Percentiles rank a stretch among this genome's conserved stretches.
phyloP scores from a whole-genome alignment of 106 monocot genomes.

The Allium sativum region DNA sequence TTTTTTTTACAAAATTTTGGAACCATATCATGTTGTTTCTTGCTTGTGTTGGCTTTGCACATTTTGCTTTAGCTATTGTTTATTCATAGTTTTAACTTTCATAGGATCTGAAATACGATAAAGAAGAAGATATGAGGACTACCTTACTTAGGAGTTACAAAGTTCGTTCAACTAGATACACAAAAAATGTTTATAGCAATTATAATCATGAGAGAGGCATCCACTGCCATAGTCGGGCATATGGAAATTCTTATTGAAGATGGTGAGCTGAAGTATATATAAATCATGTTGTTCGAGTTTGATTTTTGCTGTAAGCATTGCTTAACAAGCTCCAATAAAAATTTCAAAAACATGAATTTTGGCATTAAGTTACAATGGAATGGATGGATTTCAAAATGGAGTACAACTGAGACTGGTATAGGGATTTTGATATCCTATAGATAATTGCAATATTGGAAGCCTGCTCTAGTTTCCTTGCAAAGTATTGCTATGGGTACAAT shows the following conservation, averaged over 20 bases:
- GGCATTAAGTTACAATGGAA: too few relatives aligned
- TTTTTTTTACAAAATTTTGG: background rate
- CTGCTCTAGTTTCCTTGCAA: too few relatives aligned
- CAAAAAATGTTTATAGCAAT: slow-evolving; percentile 12
- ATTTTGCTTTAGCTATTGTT: background rate
- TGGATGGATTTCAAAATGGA: too few relatives aligned
- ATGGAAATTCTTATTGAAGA: slow-evolving; percentile 17
- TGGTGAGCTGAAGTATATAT: background rate
- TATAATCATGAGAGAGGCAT: slow-evolving; percentile 18
- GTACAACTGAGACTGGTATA: too few relatives aligned
- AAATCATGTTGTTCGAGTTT: too few relatives aligned
- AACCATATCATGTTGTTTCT: background rate
- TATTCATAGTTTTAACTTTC: slow-evolving; percentile 3
- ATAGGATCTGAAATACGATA: slow-evolving; percentile 59
- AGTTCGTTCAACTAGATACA: slow-evolving; percentile 8
- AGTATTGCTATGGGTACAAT: too few relatives aligned
- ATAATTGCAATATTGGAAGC: too few relatives aligned
- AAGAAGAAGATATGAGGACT: slow-evolving; percentile 52
- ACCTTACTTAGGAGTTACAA: slow-evolving; percentile 15
- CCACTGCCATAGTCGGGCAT: slow-evolving; percentile 20
- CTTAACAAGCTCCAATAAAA: too few relatives aligned
- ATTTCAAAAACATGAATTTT: too few relatives aligned
- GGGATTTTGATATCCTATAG: too few relatives aligned
- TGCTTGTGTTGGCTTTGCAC: background rate
- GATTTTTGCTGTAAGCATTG: too few relatives aligned